Conservation (phyloP, 2,329 filamentous ascomycete genomes). For the Neonectria faginata region DNA sequence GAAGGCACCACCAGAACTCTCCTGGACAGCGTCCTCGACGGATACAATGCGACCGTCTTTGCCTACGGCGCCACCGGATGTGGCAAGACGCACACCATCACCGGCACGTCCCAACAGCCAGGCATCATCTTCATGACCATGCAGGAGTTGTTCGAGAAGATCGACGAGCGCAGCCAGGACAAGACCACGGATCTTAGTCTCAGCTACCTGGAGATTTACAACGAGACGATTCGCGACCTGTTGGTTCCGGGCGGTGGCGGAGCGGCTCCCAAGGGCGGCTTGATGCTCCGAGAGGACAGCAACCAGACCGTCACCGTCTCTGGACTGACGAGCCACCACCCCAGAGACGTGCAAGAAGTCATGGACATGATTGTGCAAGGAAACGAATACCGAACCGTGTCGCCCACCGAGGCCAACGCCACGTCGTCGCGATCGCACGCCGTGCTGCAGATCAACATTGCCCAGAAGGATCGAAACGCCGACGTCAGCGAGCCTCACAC, state of each 20-base stretch:
- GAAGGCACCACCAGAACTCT: conserved; percentile 89
- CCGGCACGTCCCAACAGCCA: conserved; percentile 89
- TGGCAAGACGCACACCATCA: conserved; percentile 98
- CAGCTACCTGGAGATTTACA: conserved; percentile 98
- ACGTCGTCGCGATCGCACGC: conserved; percentile 98
- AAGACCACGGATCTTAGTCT: conserved; percentile 92
- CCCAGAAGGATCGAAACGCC: conserved; percentile 93
- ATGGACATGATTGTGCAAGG: conserved; percentile 99
- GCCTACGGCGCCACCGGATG: conserved; percentile 98
- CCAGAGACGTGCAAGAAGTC: conserved; percentile 91
- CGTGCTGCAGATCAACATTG: conserved; percentile 95
- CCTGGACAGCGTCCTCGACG: conserved; percentile 95
- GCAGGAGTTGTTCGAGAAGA: conserved; percentile 98
- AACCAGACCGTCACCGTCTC: conserved; percentile 93
- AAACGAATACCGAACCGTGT: conserved; percentile 95
- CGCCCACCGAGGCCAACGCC: conserved; percentile 95
- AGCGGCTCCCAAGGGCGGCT: conserved; percentile 61
- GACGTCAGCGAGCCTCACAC: conserved; percentile 94
- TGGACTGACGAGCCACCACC: conserved; percentile 90
- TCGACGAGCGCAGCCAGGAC: conserved; percentile 84
- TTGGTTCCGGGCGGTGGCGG: conserved; percentile 87
- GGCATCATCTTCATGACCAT: conserved; percentile 99
- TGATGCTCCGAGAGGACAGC: conserved; percentile 95
- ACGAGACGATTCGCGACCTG: conserved; percentile 96
- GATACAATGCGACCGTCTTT: conserved; percentile 99